Conservation (phyloP, 306 rosid genomes). For the Fagus sylvatica region DNA sequence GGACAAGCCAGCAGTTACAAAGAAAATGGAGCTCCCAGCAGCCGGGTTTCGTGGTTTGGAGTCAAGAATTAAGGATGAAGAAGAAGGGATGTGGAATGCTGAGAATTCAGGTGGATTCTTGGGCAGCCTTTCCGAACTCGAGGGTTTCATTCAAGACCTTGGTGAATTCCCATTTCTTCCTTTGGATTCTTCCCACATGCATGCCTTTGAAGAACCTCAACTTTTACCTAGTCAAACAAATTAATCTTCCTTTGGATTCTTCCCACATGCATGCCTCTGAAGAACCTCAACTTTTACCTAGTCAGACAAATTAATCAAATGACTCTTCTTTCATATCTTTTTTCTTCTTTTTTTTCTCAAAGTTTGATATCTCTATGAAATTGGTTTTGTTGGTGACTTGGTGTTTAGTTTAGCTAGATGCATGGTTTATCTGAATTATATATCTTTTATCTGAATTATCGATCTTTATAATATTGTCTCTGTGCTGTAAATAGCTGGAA, state of each 20-base stretch:
- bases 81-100: slow-evolving; percentile 46
- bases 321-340: not conserved
- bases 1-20: slow-evolving; percentile 17
- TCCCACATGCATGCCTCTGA: slow-evolving; percentile 58
- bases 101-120: slow-evolving; percentile 55
- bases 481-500: slow-evolving; percentile 2
- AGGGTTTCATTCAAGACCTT: slow-evolving; percentile 70
- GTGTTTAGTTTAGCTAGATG: not conserved
- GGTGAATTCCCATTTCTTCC: slow-evolving; percentile 58
- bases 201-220: slow-evolving; percentile 59
- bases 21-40: slow-evolving; percentile 31
- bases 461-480: not conserved
- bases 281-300: slow-evolving; percentile 38
- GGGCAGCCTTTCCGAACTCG: slow-evolving; percentile 69
- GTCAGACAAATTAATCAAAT: not conserved
- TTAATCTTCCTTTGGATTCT: slow-evolving; percentile 45
- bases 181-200: slow-evolving; percentile 50
- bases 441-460: not conserved
- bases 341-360: not conserved
- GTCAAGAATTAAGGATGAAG: slow-evolving; percentile 36
- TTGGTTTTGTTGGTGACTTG: not conserved
- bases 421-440: not conserved
- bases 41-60: slow-evolving; percentile 36
- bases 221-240: slow-evolving; percentile 5
- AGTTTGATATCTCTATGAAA: not conserved